A percentile compares a stretch with the other conserved stretches of the same genome.
These are phyloP conservation scores for Hymenoscyphus linearis DNA, from an alignment of 2,329 filamentous ascomycete genomes.

Conservation along the genomic window DNA sequence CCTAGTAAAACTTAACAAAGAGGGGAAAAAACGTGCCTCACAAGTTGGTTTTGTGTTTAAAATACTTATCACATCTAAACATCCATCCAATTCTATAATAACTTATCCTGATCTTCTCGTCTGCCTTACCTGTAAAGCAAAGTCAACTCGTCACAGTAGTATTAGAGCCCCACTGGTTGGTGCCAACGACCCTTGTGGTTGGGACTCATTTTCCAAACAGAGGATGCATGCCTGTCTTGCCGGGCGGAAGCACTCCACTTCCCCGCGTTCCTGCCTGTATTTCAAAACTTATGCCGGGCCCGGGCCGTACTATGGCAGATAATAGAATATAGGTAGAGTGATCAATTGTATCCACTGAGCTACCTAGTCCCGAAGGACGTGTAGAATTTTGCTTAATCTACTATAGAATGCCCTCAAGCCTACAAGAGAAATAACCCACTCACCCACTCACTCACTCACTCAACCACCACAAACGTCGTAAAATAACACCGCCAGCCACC, in stretches of 20 bases:
- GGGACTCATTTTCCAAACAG: background rate
- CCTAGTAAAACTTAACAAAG: background rate
- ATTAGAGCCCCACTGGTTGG: background rate
- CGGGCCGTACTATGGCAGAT: too few relatives aligned
- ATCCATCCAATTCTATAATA: background rate
- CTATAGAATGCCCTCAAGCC: too few relatives aligned
- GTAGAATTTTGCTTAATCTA: too few relatives aligned
- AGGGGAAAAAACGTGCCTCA: background rate
- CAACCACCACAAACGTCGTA: too few relatives aligned
- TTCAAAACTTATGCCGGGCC: background rate
- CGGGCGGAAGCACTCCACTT: background rate
- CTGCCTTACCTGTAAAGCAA: background rate
- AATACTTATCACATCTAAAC: background rate
- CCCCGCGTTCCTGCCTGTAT: background rate
- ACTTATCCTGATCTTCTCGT: background rate
- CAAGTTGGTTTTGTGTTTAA: background rate
- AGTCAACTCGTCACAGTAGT: background rate
- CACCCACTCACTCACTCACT: too few relatives aligned
- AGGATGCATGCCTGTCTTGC: background rate
- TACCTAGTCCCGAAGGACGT: too few relatives aligned
- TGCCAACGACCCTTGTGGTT: background rate
- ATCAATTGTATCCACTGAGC: too few relatives aligned
- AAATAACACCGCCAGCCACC: too few relatives aligned
- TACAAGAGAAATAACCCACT: too few relatives aligned
- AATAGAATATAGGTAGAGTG: too few relatives aligned